These are phyloP conservation scores for Ceratocystis diversiconidia DNA, from an alignment of 2,329 filamentous ascomycete genomes.

Conservation along the genomic window DNA sequence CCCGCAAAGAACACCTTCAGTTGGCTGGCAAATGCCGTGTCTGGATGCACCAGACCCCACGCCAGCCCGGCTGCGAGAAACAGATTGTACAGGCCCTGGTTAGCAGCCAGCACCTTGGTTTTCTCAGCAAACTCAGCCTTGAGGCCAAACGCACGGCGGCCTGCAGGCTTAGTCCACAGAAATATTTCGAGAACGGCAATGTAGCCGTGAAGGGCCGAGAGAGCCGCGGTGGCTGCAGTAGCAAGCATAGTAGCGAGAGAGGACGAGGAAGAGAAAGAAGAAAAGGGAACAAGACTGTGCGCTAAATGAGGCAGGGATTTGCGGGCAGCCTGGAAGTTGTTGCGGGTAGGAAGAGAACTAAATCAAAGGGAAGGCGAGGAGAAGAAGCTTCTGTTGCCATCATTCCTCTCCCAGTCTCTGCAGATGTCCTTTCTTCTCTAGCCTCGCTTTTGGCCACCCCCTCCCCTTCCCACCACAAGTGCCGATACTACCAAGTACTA, in stretches of 20 bases:
- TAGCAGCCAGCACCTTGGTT: slow-evolving; percentile 33
- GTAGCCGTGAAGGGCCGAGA: slow-evolving; percentile 34
- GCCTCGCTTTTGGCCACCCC: neutral
- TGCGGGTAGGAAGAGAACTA: neutral
- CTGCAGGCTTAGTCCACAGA: slow-evolving; percentile 34
- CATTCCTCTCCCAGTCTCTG: too few species aligned
- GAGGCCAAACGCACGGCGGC: slow-evolving; percentile 32
- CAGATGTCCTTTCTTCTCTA: neutral
- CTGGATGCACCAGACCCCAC: slow-evolving; percentile 35
- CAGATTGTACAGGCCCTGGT: slow-evolving; percentile 40
- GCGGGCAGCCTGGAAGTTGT: neutral
- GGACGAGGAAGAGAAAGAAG: neutral
- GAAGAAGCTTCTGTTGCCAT: too few species aligned
- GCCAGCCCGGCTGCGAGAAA: slow-evolving; percentile 36
- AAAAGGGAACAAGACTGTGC: neutral
- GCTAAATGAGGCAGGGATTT: neutral
- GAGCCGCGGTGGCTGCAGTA: slow-evolving; percentile 26
- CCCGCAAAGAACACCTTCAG: slow-evolving; percentile 35
- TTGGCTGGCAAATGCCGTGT: slow-evolving; percentile 29
- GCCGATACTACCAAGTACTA: neutral
- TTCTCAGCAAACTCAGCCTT: slow-evolving; percentile 32
- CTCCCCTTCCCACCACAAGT: neutral
- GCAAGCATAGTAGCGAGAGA: slow-evolving; percentile 24
- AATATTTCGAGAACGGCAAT: slow-evolving; percentile 37
- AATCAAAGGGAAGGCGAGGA: too few species aligned